Evolutionary conservation across 805 yeast species (phyloP).

Genomic region (Candida patagonica): DNA sequence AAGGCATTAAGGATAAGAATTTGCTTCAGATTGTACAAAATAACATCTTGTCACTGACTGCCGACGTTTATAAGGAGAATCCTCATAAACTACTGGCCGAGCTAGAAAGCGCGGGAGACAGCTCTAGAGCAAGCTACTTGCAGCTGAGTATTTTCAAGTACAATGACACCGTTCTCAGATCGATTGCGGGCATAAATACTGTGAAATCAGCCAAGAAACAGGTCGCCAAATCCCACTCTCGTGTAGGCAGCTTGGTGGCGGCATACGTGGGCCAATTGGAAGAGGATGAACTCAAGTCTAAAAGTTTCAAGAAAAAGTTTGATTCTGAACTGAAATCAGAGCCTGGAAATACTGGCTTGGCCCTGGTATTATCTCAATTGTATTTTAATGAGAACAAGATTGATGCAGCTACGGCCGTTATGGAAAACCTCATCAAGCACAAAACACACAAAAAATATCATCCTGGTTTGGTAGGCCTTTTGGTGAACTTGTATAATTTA

Average conservation of each 20-base stretch:
- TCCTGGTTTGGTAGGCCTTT: constrained; percentile 44
- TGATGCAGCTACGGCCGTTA: constrained; percentile 21
- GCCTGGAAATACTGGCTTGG: constrained; percentile 22
- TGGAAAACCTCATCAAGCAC: constrained; percentile 16
- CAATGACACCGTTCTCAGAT: constrained; percentile 34
- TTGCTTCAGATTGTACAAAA: constrained; percentile 12
- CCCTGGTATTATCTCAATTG: constrained; percentile 24
- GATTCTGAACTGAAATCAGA: constrained; percentile 22
- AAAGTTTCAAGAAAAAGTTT: constrained; percentile 16
- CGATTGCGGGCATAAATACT: constrained; percentile 26
- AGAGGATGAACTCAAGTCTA: not conserved
- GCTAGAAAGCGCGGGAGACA: constrained; percentile 8
- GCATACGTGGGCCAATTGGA: not conserved
- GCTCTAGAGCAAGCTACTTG: not conserved
- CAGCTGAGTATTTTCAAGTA: constrained; percentile 22
- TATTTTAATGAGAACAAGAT: constrained; percentile 17
- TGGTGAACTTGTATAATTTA: constrained; percentile 42
- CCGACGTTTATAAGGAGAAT: constrained; percentile 9
- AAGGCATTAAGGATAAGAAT: constrained; percentile 8
- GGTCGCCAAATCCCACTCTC: not conserved
- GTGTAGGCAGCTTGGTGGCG: not conserved
- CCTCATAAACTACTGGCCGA: constrained; percentile 15
- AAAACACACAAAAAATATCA: constrained; percentile 9
- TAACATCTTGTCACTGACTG: constrained; percentile 10
- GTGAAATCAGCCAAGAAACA: constrained; percentile 16